Base-by-base conservation (phyloP, 768 basidiomycete species). In the Pulveroboletus sp. region DNA sequence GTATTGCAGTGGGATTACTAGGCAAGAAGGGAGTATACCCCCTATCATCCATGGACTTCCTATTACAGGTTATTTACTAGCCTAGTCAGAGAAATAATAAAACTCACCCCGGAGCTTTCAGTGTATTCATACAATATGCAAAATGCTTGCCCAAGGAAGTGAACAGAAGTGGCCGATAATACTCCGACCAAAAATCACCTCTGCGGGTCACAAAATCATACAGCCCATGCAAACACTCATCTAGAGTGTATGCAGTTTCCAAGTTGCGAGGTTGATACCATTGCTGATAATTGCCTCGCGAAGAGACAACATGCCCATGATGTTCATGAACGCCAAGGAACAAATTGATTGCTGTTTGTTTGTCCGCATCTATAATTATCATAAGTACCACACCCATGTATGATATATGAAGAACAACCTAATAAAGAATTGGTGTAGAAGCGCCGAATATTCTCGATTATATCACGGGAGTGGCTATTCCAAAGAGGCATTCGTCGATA, bases 281-380 rank as follows among this genome's bases (percentile, higher is more conserved):
- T 44, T 86, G 75, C 57, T 80, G 82, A 65, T 98, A 97, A 9
- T 84, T 83, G 1, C 83, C 78, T 1, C 89, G 78, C 1, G 77
- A 71, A 10, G 73, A 75, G 3, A 70, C 65, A 32, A 74, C 74
- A 1, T 76, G 74, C n/a, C 76, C 74, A 48, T 80, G 76, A 32
- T 76, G 76, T 43, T 76, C 74, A 47, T 81, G 75, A 4, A 91
- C 78, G 33, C 93, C 90, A 4, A 98, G 82, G 68, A 98, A 98
- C n/a, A 97, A 78, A 68, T 99, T 93, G 65, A 97, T 99, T 6
- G 95, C 94, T 8, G 87, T 78, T 69, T 99, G 96, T 67, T 97
- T 98, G 71, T 97, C 96, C 6, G 90, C 92, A 63, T 99, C 95
- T 92, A 53, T 30, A 37, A 24, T 11, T 11, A 26, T 26, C 8